Percentiles rank a stretch among this genome's conserved stretches.
phyloP scores from a whole-genome alignment of 2,329 filamentous ascomycete species.

The Xylariomycetidae sp. region DNA sequence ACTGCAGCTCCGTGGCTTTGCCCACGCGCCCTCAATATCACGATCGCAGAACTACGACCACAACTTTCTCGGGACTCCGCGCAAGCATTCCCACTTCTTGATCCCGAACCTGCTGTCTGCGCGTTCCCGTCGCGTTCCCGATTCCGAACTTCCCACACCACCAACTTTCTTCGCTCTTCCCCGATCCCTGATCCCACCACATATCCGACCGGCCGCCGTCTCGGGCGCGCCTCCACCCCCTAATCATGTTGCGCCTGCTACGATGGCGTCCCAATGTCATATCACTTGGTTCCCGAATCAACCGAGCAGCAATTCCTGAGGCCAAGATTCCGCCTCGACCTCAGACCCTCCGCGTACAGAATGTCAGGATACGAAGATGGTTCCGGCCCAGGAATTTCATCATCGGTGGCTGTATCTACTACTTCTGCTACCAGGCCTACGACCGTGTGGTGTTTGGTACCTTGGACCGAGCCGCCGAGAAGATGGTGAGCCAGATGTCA shows the following conservation, averaged over 20 bases:
- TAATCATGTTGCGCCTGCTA: slow-evolving; percentile 23
- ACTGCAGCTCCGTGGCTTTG: too few species aligned
- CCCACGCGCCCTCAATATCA: too few species aligned
- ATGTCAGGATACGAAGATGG: slow-evolving; percentile 22
- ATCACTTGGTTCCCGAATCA: slow-evolving; percentile 12
- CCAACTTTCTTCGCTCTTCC: too few species aligned
- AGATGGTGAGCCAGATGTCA: slow-evolving; percentile 35
- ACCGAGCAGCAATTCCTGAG: too few species aligned
- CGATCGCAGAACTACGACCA: too few species aligned
- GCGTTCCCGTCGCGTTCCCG: too few species aligned
- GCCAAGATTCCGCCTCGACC: slow-evolving; percentile 10
- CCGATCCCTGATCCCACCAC: too few species aligned
- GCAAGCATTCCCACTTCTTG: too few species aligned
- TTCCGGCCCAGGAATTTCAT: slow-evolving; percentile 22
- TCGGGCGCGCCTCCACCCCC: slow-evolving; percentile 16
- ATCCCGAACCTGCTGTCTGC: too few species aligned
- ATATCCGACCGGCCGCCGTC: slow-evolving; percentile 19
- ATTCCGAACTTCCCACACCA: too few species aligned
- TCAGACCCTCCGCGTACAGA: slow-evolving; percentile 20
- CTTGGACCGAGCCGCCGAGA: slow-evolving; percentile 36
- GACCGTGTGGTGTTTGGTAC: slow-evolving; percentile 39
- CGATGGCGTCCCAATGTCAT: slow-evolving; percentile 17
- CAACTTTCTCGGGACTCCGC: too few species aligned
- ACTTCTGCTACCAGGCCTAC: slow-evolving; percentile 36
- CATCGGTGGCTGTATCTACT: slow-evolving; percentile 28